Evolutionary conservation across 2,329 filamentous ascomycete species (phyloP), one percentile per base, ranked within the genome.

Genomic region (Alternaria metachromatica): DNA sequence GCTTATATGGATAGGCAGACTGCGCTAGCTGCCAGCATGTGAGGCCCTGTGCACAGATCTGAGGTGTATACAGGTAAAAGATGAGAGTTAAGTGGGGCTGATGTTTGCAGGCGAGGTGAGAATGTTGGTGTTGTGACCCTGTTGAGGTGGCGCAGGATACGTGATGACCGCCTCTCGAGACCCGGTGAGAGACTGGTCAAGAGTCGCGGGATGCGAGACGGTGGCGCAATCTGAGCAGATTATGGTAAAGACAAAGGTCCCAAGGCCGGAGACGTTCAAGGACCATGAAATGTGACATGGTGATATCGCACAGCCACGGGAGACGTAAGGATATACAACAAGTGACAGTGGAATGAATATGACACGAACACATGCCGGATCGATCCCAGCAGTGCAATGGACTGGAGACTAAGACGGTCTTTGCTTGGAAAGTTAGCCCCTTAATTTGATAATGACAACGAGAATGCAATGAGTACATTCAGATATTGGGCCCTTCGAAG

Each of bases 1-100:
- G 55, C 30, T 70, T 74, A 72, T 74, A 72, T 69, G 56, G 46
- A 18, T 3, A 11, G 37, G 3, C 4, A 30, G 6, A 12, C 23
- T 58, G 25, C 53, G n/a, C 41, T 54, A 44, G 10, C 7, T 23
- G 30, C 55, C 30, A 8, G 58, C 63, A 59, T 65, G 33, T 12
- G 23, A 18, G 43, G 7, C 12, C 53, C 44, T n/a, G 10, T 44
- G 45, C 10, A 23, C 11, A 15, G 4, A 50, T 5, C 26, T 46
- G 33, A 10, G 33, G 30, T 56, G 25, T 25, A 58, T 30, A 46
- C 30, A 60, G 59, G 65, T 69, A 30, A 68, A 54, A 67, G 58
- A 63, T 3, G 63, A 46, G 8, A 20, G 8, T 12, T 33, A 20
- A 37, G 55, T 41, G 55, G 23, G 23, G 30, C 21, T 21, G 48